Percentiles rank a stretch among this genome's conserved stretches.
Conservation (phyloP, 1,284 basidiomycete species). For the Trametes hirsuta region DNA sequence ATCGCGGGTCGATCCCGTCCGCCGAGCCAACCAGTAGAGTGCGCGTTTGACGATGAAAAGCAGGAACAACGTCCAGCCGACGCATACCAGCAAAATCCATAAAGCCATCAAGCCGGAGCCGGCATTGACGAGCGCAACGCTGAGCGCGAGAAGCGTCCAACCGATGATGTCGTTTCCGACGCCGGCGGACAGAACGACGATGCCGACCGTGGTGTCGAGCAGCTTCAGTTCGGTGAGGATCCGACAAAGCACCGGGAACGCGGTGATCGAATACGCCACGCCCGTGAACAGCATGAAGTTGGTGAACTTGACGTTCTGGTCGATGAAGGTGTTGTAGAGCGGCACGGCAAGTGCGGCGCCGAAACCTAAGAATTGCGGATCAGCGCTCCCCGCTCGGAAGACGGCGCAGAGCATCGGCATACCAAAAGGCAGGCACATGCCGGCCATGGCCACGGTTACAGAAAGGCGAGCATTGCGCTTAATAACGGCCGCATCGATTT, state of each 20-base stretch:
- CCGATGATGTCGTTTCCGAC: constrained; percentile 90
- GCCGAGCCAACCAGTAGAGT: constrained; percentile 73
- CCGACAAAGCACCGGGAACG: constrained; percentile 93
- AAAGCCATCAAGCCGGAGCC: constrained; percentile 75
- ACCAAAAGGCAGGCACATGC: constrained; percentile 53
- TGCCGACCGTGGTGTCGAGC: constrained; percentile 91
- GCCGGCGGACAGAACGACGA: constrained; percentile 91
- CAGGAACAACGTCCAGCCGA: constrained; percentile 84
- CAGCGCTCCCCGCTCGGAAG: neutral
- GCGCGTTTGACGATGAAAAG: constrained; percentile 71
- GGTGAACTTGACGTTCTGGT: constrained; percentile 64
- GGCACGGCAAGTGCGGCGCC: constrained; percentile 84
- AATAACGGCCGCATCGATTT: constrained; percentile 84
- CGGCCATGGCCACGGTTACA: constrained; percentile 45
- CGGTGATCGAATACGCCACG: constrained; percentile 91
- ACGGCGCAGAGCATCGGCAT: neutral
- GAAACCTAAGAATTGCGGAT: constrained; percentile 58
- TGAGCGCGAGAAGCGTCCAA: constrained; percentile 80
- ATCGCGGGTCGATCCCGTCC: constrained; percentile 80
- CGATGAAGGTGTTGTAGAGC: constrained; percentile 83
- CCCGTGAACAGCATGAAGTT: constrained; percentile 95
- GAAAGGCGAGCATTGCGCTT: constrained; percentile 76
- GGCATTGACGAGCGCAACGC: constrained; percentile 90
- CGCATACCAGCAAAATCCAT: constrained; percentile 79
- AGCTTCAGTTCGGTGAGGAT: constrained; percentile 83